Evolutionary conservation across 768 basidiomycete genomes (phyloP), one percentile per base, ranked within the genome.

Genomic region (Amyloporia xantha): DNA sequence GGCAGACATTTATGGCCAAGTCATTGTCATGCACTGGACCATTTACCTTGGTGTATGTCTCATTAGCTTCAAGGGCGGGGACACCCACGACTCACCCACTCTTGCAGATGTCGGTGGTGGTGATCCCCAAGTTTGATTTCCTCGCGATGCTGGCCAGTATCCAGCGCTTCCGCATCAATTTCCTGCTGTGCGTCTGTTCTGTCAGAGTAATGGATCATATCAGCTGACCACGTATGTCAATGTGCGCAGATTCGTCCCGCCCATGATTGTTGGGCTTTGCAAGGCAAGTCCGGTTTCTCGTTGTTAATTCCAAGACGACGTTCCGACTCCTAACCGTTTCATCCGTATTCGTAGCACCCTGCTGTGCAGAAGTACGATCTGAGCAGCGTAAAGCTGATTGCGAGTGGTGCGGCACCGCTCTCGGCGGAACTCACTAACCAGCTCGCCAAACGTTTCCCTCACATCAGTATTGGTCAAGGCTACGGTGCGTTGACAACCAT

Each of bases 401-500:
- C 66, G 47, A 62, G 57, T 55, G 81, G 81, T 20, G 82, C 82
- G 21, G 82, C 81, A 6, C 82, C 82, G 38, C 68, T 82, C 39
- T 72, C 78, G 0, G 54, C 62, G 25, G 75, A 80, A 52, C 57
- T 79, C n/a, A 77, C 73, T 52, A 60, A 68, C 27, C 70, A 69
- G 54, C 64, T 81, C 21, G 58, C 59, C 15, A 60, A 68, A 33
- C 53, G 75, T 27, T 72, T 83, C 27, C 82, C 82, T 0, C 54
- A 67, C 13, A 71, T 71, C 1, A 65, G 66, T 47, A 70, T 83
- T n/a, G 79, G 77, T n/a, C 82, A 83, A 59, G 74, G 72, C 13
- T 83, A 81, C 60, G 81, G 80, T 79, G 13, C 36, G 46, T 52
- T 49, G 33, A 60, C 55, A 19, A 10, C n/a, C 25, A 42, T 13